These are phyloP conservation scores for Oenanthe sinensis DNA, from an alignment of 129 eudicot species.

Conservation along the genomic window DNA sequence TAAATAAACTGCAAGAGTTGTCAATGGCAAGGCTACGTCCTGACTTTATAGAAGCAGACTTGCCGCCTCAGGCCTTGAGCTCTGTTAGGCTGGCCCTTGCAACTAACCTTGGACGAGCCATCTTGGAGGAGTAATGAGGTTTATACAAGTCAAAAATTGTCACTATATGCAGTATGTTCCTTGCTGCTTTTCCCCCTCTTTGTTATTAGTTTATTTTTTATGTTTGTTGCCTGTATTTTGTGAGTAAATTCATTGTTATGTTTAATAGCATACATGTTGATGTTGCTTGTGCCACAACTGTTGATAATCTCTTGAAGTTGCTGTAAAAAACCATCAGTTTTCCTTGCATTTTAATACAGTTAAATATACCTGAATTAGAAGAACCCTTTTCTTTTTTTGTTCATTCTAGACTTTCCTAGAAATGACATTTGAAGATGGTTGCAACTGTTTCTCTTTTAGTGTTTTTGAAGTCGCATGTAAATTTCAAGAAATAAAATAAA, in stretches of 20 bases:
- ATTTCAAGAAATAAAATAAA: too few species aligned
- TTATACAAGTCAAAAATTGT: background rate
- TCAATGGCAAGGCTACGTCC: constrained; percentile 75
- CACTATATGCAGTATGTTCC: background rate
- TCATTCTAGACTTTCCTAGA: background rate
- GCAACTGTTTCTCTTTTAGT: too few species aligned
- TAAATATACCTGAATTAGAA: background rate
- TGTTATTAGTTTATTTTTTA: background rate
- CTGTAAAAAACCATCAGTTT: background rate
- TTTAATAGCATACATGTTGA: background rate
- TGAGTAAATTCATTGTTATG: background rate
- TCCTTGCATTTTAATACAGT: background rate
- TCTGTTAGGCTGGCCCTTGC: constrained; percentile 90
- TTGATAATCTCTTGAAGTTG: background rate
- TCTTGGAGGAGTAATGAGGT: constrained; percentile 54
- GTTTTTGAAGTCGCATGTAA: too few species aligned
- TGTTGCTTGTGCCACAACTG: background rate
- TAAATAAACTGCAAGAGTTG: constrained; percentile 78
- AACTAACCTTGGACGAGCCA: constrained; percentile 82
- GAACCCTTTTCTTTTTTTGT: background rate
- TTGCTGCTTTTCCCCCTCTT: too few species aligned
- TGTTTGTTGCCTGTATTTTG: background rate
- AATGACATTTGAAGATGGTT: too few species aligned
- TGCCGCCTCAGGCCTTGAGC: constrained; percentile 71
- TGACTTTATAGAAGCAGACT: constrained; percentile 56